Evolutionary conservation across 495 filamentous ascomycete species (phyloP).

Genomic region (Penicillium mononematosum): DNA sequence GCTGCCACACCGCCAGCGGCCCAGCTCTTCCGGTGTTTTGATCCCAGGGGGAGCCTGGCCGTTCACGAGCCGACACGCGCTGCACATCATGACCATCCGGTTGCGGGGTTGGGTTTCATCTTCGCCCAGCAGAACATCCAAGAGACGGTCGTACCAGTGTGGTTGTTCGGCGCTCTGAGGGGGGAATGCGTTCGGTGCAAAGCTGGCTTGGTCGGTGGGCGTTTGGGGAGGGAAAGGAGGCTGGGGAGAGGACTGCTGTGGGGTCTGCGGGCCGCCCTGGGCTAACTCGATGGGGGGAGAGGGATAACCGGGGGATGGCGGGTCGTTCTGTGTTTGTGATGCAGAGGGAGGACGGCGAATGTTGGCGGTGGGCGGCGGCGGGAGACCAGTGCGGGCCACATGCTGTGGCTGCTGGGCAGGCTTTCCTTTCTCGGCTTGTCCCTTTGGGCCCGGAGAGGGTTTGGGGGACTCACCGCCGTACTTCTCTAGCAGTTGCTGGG

Average conservation of each 20-base stretch:
- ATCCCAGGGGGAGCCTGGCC: slow-evolving; percentile 92
- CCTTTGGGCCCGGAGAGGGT: slow-evolving; percentile 42
- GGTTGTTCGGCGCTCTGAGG: slow-evolving; percentile 49
- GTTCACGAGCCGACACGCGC: slow-evolving; percentile 82
- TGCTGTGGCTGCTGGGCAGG: slow-evolving; percentile 21
- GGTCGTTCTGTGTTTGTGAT: slow-evolving; percentile 19
- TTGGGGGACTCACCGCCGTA: slow-evolving; percentile 69
- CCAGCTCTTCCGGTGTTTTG: slow-evolving; percentile 73
- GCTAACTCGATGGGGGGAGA: slow-evolving; percentile 13
- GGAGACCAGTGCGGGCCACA: slow-evolving; percentile 55
- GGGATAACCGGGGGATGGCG: slow-evolving; percentile 26
- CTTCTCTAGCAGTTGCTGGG: slow-evolving; percentile 88
- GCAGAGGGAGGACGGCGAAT: slow-evolving; percentile 48
- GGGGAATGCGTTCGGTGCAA: slow-evolving; percentile 61
- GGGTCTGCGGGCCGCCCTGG: neutral
- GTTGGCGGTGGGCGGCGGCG: slow-evolving; percentile 86
- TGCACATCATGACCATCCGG: slow-evolving; percentile 84
- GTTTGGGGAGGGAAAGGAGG: slow-evolving; percentile 19
- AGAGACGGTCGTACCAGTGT: slow-evolving; percentile 90
- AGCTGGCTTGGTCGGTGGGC: slow-evolving; percentile 43
- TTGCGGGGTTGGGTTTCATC: slow-evolving; percentile 93
- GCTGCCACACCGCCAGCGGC: slow-evolving; percentile 82
- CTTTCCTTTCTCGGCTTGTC: slow-evolving; percentile 26
- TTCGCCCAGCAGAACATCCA: slow-evolving; percentile 90
- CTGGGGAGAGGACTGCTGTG: slow-evolving; percentile 18